Percentiles rank a stretch among this genome's conserved stretches.
Evolutionary conservation across 2,329 filamentous ascomycete species (phyloP).

Genomic region (Myriosclerotinia duriaeana): DNA sequence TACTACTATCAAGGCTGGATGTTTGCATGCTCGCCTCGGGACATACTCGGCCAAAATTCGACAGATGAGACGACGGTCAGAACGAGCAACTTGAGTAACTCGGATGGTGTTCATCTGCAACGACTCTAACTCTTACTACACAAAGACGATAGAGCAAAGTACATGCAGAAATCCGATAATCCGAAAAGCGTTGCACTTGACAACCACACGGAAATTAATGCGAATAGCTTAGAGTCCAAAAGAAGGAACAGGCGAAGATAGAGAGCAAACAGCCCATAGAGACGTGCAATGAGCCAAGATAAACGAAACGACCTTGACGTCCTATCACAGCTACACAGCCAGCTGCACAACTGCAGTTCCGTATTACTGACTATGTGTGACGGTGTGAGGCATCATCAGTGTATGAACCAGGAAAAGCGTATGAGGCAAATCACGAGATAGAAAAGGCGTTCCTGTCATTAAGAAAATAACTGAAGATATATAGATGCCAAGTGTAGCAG

Average conservation of each 20-base stretch:
- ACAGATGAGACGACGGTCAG: background rate
- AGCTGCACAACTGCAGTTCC: background rate
- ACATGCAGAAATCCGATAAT: background rate
- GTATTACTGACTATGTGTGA: background rate
- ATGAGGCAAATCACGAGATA: background rate
- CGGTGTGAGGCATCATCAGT: background rate
- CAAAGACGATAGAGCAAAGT: too few relatives aligned
- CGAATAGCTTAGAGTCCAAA: background rate
- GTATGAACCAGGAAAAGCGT: background rate
- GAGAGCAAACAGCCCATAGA: background rate
- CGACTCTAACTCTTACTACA: background rate
- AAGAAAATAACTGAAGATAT: background rate
- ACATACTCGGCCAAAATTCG: background rate
- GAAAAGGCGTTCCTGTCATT: background rate
- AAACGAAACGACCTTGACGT: background rate
- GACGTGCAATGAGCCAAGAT: background rate
- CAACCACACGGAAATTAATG: too few relatives aligned
- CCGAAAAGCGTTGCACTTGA: too few relatives aligned
- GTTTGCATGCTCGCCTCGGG: background rate
- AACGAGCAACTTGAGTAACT: background rate
- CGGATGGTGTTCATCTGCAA: background rate
- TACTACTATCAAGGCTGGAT: background rate
- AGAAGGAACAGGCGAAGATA: background rate
- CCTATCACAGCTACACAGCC: background rate
- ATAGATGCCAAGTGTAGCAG: slow-evolving; percentile 1